Evolutionary conservation across 2,329 filamentous ascomycete genomes (phyloP), one percentile per base, ranked within the genome.

Genomic region (Ambrosiella beaveri): DNA sequence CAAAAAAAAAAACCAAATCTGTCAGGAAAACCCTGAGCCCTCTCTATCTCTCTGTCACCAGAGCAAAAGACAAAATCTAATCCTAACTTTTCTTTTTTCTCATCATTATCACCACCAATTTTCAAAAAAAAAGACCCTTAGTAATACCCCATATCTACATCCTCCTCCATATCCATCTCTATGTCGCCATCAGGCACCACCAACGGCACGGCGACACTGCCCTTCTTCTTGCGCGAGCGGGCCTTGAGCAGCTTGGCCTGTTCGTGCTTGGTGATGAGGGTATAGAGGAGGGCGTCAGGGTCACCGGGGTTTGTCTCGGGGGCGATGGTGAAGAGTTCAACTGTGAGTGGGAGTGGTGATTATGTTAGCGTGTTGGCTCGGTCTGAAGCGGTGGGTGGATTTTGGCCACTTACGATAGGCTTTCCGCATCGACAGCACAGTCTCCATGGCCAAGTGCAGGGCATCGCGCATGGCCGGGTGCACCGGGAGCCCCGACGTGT

Each of bases 141-240:
- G 27, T 27, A 27, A 27, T 4, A 27, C 27, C 27, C 5, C 27
- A 27, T 27, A 27, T 27, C 27, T 4, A 27, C 27, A 27, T 27
- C 27, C 27, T 27, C 27, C 27, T 27, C 3, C 27, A 27, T 27
- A 27, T 27, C 5, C 27, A 27, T 27, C 27, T 27, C 27, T 27
- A 27, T 50, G 12, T 5, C n/a, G 3, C 9, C 13, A 49, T 38
- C 47, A 2, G 57, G 57, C 12, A 59, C 44, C 37, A 56, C 47
- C 3, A 60, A 41, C 2, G 49, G 36, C 41, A 57, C 44, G 7
- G 38, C 53, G 8, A 50, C 36, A 12, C 15, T 19, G 4, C 49
- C 36, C 38, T 60, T 52, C 41, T 49, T 60, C 58, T 60, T 60
- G 36, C 58, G 55, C 40, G 54, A 57, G 50, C 58, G 58, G 9